A percentile compares a stretch with the other conserved stretches of the same genome.
Conservation (phyloP, 345 rosid genomes). For the Eucalyptus erythrocorys region DNA sequence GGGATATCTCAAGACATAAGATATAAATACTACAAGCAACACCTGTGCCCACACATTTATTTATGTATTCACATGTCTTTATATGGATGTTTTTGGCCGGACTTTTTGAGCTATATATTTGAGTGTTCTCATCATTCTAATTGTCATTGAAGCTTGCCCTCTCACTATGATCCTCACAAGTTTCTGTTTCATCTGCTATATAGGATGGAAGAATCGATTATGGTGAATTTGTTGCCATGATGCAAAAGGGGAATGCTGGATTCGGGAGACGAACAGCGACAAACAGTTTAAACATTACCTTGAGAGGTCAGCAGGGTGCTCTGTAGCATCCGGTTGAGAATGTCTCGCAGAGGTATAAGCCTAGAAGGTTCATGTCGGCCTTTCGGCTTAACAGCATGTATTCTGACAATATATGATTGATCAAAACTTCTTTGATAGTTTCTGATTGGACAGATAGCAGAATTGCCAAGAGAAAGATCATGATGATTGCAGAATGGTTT, state of each 20-base stretch:
- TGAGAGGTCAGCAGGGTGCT: slow-evolving; percentile 63
- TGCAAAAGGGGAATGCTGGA: slow-evolving; percentile 94
- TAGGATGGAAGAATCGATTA: slow-evolving; percentile 96
- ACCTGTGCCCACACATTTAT: not conserved
- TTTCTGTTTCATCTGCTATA: not conserved
- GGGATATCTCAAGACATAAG: not conserved
- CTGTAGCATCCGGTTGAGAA: not conserved
- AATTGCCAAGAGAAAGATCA: not conserved
- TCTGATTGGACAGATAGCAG: not conserved
- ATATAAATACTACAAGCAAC: not conserved
- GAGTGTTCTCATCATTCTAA: not conserved
- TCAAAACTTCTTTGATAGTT: not conserved
- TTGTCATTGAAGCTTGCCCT: not conserved
- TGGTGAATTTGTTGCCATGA: slow-evolving; percentile 95
- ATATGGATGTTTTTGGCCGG: not conserved
- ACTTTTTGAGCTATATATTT: not conserved
- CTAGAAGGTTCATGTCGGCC: not conserved
- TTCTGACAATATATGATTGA: not conserved
- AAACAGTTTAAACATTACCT: slow-evolving; percentile 85
- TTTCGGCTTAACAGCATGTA: not conserved
- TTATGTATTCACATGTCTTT: not conserved
- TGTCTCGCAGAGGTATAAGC: slow-evolving; percentile 16
- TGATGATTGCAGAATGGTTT: not conserved
- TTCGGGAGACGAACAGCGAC: slow-evolving; percentile 92
- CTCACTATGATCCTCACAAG: not conserved